Evolutionary conservation across 768 basidiomycete genomes (phyloP), one percentile per base, ranked within the genome.

Genomic region (Scleroderma bovista): DNA sequence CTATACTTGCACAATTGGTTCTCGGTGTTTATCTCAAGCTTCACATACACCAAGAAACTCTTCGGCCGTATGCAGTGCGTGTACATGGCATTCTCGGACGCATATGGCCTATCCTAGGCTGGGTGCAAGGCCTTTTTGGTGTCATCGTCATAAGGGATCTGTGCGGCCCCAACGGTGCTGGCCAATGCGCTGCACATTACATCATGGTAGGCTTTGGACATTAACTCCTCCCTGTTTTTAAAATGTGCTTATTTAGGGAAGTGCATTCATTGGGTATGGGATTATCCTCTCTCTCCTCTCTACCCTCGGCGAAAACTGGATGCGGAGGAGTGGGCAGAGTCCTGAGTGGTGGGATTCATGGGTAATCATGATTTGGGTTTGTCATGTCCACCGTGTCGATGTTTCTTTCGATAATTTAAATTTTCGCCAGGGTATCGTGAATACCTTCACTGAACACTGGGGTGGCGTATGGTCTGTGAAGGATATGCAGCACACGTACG

Each of bases 401-500:
- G 52, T 36, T 16, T 41, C 2, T 12, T 12, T 11, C 13, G 15
- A 32, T n/a, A n/a, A n/a, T n/a, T 45, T 53, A 5, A 2, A 33
- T 13, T 10, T 22, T 20, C 19, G 17, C 20, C 31, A 57, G 56
- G 65, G 50, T 29, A 50, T 58, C 80, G 86, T 96, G 50, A 95
- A 96, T 57, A 94, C 93, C 0, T 94, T 95, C 63, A 94, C 93
- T 0, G 89, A 93, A 60, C 93, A 96, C 62, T 86, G 82, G 44
- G 88, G 89, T 8, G 75, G 75, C 17, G 64, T 59, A 1, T 95
- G 93, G 93, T 86, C 83, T 2, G 86, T 85, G 47, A 93, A 95
- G 65, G 93, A 95, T 65, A 88, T 93, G 88, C 92, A 94, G 59
- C 93, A 95, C 66, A 92, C 90, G 83, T 90, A 61, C 55, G 86